Base-by-base conservation (phyloP, 1,284 basidiomycete species). In the Rhodofomes roseus region DNA sequence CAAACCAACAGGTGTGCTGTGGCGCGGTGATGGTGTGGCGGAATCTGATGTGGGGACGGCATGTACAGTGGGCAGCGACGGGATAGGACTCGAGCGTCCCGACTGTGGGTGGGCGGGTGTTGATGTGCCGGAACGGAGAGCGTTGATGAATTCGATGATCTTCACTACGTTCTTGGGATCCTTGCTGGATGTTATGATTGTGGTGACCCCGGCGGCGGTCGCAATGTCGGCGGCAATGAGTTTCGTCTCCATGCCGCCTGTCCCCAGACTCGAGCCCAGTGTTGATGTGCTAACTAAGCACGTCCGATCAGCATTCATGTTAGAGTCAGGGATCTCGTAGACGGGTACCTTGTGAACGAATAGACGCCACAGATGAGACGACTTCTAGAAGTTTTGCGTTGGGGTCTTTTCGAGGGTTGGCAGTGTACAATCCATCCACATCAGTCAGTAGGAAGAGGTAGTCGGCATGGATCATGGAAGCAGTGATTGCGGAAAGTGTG, bases 171-270 rank as follows among this genome's bases (percentile, higher is more conserved):
- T 87, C 50, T 84, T 79, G 0, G 95, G 93, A 46, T 85, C 82
- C 65, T 86, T 91, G 72, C 92, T 93, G 36, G 92, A 90, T 54
- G 89, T 86, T 67, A 99, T 93, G 48, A 98, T 83, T 0, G 96
- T 98, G 0, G 93, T 89, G n/a, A 97, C 95, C 4, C 97, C 96
- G 0, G 96, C 96, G 0, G 89, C 95, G 0, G 93, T 97, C 0
- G 96, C 96, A 16, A 99, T 92, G 71, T 99, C 97, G 0, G 97
- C 96, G 1, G 96, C 96, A 63, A 99, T 97, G 61, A 99, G 85
- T 72, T 99, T 99, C 6, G 97, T 99, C 76, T 97, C 95, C 97
- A 99, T 99, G 5, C 97, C 97, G 1, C 96, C 97, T 1, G 97
- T 99, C 0, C 96, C 97, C 12, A 99, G 83, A 63, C 85, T 93